These are phyloP conservation scores for Lithocarpus polystachyus DNA, from an alignment of 306 rosid genomes.

Conservation along the genomic window DNA sequence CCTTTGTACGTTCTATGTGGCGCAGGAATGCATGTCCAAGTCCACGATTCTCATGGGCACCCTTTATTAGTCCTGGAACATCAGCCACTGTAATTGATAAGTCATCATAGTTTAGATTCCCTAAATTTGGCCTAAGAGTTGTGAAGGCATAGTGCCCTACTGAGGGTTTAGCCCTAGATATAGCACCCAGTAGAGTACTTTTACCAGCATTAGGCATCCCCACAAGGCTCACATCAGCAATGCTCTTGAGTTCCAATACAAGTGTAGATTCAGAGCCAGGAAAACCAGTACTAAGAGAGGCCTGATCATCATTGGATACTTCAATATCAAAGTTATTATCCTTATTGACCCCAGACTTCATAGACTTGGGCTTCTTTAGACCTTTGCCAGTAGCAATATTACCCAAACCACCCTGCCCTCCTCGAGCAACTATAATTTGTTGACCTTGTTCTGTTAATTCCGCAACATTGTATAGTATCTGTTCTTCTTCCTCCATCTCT, in stretches of 20 bases:
- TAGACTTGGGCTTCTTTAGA: constrained; percentile 37
- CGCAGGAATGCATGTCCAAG: constrained; percentile 91
- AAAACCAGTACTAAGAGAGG: constrained; percentile 45
- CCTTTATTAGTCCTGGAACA: constrained; percentile 91
- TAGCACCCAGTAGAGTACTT: constrained; percentile 90
- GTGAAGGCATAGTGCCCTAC: constrained; percentile 92
- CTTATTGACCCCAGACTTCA: constrained; percentile 18
- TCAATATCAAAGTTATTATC: constrained; percentile 16
- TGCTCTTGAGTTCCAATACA: constrained; percentile 85
- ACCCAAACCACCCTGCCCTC: constrained; percentile 85
- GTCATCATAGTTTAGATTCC: constrained; percentile 82
- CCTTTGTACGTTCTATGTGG: constrained; percentile 90
- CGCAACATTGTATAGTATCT: constrained; percentile 56
- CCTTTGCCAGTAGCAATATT: constrained; percentile 40
- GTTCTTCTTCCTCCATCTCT: constrained; percentile 35
- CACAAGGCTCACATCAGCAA: constrained; percentile 89
- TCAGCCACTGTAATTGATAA: constrained; percentile 84
- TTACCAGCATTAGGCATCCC: constrained; percentile 99
- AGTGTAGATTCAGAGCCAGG: constrained; percentile 70
- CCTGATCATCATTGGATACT: constrained; percentile 34
- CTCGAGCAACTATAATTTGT: constrained; percentile 55
- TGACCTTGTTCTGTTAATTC: constrained; percentile 84
- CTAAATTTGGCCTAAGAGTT: constrained; percentile 85
- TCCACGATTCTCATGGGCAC: constrained; percentile 85
- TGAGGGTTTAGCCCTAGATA: constrained; percentile 77